phyloP scores from a whole-genome alignment of 2,329 filamentous ascomycete species.

The Dactylonectria macrodidyma region DNA sequence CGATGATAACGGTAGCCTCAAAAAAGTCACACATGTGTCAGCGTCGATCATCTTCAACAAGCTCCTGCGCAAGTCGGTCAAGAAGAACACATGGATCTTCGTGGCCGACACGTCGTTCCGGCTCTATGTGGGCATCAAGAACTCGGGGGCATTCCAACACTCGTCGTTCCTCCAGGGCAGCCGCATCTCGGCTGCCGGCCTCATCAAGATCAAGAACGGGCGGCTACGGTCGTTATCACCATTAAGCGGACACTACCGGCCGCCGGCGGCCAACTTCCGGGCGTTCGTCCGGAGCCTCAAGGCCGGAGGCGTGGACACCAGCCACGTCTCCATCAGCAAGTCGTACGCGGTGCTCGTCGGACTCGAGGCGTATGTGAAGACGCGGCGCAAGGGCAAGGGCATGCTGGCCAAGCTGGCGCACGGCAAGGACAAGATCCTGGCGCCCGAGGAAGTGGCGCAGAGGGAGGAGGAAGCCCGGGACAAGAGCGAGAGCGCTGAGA shows the following conservation, averaged over 20 bases:
- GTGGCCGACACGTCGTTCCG: slow-evolving; percentile 89
- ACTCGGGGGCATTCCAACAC: slow-evolving; percentile 90
- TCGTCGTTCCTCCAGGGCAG: slow-evolving; percentile 89
- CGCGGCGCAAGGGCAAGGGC: slow-evolving; percentile 75
- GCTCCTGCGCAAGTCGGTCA: slow-evolving; percentile 82
- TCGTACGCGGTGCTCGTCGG: slow-evolving; percentile 88
- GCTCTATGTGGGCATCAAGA: slow-evolving; percentile 91
- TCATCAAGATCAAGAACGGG: slow-evolving; percentile 89
- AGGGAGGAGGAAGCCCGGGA: slow-evolving; percentile 73
- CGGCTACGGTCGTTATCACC: slow-evolving; percentile 81
- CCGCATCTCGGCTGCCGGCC: slow-evolving; percentile 84
- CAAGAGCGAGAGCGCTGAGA: slow-evolving; percentile 71
- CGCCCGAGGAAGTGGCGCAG: slow-evolving; percentile 71
- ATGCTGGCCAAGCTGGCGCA: slow-evolving; percentile 65
- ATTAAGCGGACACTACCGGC: slow-evolving; percentile 85
- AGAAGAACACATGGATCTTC: slow-evolving; percentile 95
- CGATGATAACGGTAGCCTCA: slow-evolving; percentile 70
- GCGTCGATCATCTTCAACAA: slow-evolving; percentile 84
- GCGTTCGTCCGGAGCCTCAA: slow-evolving; percentile 83
- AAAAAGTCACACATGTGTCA: slow-evolving; percentile 73
- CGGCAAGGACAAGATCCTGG: slow-evolving; percentile 71
- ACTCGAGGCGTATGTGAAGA: slow-evolving; percentile 83
- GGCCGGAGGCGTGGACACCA: slow-evolving; percentile 83
- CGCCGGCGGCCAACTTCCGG: slow-evolving; percentile 86
- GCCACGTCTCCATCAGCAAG: slow-evolving; percentile 82